These are phyloP conservation scores for Phylloporus rhodoxanthus DNA, from an alignment of 768 basidiomycete genomes.

Conservation along the genomic window DNA sequence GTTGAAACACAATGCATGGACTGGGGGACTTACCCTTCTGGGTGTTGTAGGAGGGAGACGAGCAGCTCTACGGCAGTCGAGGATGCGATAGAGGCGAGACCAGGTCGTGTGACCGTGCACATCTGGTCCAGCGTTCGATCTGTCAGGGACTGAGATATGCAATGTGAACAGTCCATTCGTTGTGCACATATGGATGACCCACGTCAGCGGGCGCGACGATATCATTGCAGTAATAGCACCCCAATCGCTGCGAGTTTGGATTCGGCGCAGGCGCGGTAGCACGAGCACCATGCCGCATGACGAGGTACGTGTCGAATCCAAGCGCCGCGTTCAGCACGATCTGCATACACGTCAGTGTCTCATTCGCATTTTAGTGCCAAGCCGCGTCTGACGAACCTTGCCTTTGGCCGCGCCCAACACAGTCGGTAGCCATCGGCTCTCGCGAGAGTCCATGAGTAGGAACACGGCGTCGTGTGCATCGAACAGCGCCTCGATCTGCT, in stretches of 20 bases:
- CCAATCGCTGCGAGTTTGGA: constrained; percentile 43
- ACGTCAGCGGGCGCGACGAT: constrained; percentile 95
- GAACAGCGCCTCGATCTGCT: constrained; percentile 68
- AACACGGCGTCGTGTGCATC: constrained; percentile 87
- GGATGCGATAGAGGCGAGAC: constrained; percentile 86
- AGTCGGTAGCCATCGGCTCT: constrained; percentile 94
- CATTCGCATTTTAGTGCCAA: not conserved
- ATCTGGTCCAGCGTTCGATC: constrained; percentile 97
- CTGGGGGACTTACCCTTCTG: constrained; percentile 56
- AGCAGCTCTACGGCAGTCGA: constrained; percentile 91
- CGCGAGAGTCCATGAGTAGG: constrained; percentile 96
- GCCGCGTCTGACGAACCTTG: constrained; percentile 40
- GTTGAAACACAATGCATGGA: not conserved
- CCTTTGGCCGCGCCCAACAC: constrained; percentile 78
- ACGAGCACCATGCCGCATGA: constrained; percentile 90
- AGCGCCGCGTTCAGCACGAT: constrained; percentile 92
- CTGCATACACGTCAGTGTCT: constrained; percentile 31
- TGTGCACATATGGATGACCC: constrained; percentile 18
- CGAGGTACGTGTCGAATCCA: constrained; percentile 93
- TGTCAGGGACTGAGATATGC: constrained; percentile 48
- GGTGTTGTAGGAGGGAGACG: constrained; percentile 84
- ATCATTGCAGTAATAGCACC: constrained; percentile 98
- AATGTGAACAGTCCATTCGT: not conserved
- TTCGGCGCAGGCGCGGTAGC: constrained; percentile 18
- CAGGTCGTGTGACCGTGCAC: constrained; percentile 97